Percentiles rank a stretch among this genome's conserved stretches.
phyloP scores from a whole-genome alignment of 352 stramenopile genomes.

The Saprolegnia parasitica region DNA sequence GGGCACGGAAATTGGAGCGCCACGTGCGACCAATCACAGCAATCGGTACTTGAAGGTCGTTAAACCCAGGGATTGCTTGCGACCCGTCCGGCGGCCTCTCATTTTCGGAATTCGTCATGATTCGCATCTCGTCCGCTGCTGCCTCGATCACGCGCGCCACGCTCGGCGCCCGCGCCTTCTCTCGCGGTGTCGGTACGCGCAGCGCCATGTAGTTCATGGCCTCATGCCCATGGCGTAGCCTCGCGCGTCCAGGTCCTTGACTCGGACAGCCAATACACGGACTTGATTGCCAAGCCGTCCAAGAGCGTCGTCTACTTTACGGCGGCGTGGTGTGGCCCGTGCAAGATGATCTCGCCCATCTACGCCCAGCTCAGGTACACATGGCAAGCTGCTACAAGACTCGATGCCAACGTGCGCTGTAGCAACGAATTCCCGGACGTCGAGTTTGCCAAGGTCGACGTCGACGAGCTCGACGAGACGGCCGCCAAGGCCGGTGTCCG shows the following conservation, averaged over 20 bases:
- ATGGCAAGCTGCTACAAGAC: background rate
- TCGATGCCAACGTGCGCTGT: background rate
- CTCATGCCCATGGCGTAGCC: constrained; percentile 1
- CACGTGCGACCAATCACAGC: constrained; percentile 4
- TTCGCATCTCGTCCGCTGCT: constrained; percentile 13
- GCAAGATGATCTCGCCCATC: constrained; percentile 87
- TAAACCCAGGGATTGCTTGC: constrained; percentile 6
- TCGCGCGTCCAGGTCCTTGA: constrained; percentile 19
- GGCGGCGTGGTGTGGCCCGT: constrained; percentile 86
- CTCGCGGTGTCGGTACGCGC: constrained; percentile 5
- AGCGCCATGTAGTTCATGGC: background rate
- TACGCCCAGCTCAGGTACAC: constrained; percentile 79
- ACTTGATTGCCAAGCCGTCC: constrained; percentile 17
- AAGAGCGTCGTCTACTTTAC: constrained; percentile 81
- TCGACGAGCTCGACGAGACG: constrained; percentile 77
- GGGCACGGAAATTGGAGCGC: too few species aligned
- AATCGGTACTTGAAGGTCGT: background rate
- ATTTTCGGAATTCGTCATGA: constrained; percentile 20
- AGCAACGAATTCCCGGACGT: constrained; percentile 50
- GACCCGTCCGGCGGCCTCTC: background rate
- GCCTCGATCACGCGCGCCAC: background rate
- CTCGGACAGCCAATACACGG: background rate
- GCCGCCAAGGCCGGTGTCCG: constrained; percentile 73
- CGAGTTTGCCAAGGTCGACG: constrained; percentile 80
- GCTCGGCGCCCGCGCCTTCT: constrained; percentile 4